Conservation (phyloP, 306 rosid genomes). For the Nissolia schottii region DNA sequence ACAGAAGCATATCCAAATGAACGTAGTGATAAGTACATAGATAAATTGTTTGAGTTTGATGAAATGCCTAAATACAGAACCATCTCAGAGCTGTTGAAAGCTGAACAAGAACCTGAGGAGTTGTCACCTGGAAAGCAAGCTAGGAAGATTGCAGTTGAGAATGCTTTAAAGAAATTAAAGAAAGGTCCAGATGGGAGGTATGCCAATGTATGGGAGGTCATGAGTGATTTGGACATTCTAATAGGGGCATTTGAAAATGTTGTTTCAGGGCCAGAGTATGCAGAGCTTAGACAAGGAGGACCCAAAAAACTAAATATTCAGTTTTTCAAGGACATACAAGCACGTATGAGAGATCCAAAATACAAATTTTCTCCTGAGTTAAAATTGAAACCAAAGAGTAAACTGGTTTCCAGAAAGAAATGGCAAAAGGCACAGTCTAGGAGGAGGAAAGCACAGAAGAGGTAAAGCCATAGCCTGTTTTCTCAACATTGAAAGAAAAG, state of each 20-base stretch:
- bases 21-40: constrained; percentile 68
- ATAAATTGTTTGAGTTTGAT: constrained; percentile 78
- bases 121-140: constrained; percentile 86
- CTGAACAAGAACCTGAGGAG: constrained; percentile 77
- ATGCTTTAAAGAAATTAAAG: constrained; percentile 76
- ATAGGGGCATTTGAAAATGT: constrained; percentile 84
- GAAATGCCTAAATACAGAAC: constrained; percentile 76
- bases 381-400: constrained; percentile 75
- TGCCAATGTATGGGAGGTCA: constrained; percentile 75
- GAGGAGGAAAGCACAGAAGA: constrained; percentile 66
- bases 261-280: constrained; percentile 81
- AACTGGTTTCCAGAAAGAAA: constrained; percentile 64
- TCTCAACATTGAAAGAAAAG: background rate
- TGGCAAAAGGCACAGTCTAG: constrained; percentile 80
- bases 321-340: constrained; percentile 85
- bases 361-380: constrained; percentile 76
- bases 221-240: constrained; percentile 76
- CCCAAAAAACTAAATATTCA: constrained; percentile 62
- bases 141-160: constrained; percentile 77
- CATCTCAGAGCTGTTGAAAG: constrained; percentile 61
- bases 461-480: background rate
- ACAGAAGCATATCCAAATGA: constrained; percentile 80
- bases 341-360: constrained; percentile 76
- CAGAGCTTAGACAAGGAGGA: constrained; percentile 77
- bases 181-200: constrained; percentile 87